Percentiles rank a stretch among this genome's conserved stretches.
phyloP scores from a whole-genome alignment of 2,329 filamentous ascomycete species.

The Nakataea oryzae region DNA sequence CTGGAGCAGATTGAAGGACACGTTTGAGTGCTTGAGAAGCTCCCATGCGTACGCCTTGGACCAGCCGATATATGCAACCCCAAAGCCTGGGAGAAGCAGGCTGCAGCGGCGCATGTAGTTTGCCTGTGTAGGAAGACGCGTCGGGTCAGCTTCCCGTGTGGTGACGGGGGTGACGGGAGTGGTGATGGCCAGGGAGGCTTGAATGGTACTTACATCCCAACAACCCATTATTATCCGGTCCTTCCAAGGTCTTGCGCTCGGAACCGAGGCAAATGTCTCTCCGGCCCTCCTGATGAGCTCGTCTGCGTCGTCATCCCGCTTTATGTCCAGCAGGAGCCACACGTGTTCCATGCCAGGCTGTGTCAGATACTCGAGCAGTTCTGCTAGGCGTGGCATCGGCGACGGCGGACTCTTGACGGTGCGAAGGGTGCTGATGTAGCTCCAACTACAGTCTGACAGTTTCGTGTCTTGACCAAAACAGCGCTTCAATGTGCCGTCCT shows the following conservation, averaged over 20 bases:
- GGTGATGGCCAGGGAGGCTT: too few species aligned
- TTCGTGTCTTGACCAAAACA: constrained; percentile 69
- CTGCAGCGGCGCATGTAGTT: constrained; percentile 57
- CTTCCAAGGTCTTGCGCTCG: constrained; percentile 50
- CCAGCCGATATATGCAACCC: constrained; percentile 58
- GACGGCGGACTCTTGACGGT: constrained; percentile 52
- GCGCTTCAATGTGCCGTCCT: constrained; percentile 68
- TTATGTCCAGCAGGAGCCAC: constrained; percentile 84
- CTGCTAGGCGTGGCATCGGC: constrained; percentile 61
- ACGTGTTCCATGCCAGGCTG: constrained; percentile 53
- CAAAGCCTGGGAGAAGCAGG: constrained; percentile 50
- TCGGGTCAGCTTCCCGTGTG: not conserved
- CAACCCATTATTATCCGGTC: constrained; percentile 68
- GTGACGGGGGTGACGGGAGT: too few species aligned
- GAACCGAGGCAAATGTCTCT: constrained; percentile 46
- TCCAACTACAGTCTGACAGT: constrained; percentile 69
- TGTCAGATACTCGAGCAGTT: constrained; percentile 64
- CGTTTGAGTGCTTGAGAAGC: constrained; percentile 54
- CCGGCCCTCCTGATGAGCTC: constrained; percentile 62
- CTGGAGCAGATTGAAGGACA: constrained; percentile 72
- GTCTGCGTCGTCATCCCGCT: constrained; percentile 63
- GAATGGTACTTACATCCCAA: constrained; percentile 67
- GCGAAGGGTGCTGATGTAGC: constrained; percentile 55
- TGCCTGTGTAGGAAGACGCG: constrained; percentile 26
- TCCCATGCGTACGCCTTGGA: constrained; percentile 57